Percentiles rank a stretch among this genome's conserved stretches.
Evolutionary conservation across 2,329 filamentous ascomycete genomes (phyloP).

Genomic region (Fusarium nelsonii): DNA sequence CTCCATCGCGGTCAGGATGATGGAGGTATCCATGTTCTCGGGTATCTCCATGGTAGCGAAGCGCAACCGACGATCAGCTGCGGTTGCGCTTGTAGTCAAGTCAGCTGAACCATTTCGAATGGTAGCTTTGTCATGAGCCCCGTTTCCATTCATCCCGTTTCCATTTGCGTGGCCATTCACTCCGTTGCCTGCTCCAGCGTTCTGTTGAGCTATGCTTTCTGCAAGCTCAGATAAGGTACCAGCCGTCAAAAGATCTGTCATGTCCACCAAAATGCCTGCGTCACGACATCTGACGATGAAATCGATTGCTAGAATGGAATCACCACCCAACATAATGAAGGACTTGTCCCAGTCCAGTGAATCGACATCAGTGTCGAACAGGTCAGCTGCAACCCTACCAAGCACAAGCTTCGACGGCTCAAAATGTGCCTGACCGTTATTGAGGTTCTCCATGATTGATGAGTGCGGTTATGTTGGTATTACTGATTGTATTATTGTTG

Average conservation of each 20-base stretch:
- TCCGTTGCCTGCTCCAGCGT: neutral
- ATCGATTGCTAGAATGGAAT: conserved; percentile 16
- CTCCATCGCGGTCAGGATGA: neutral
- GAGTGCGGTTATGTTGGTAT: conserved; percentile 4
- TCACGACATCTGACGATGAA: conserved; percentile 13
- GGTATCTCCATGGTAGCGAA: conserved; percentile 10
- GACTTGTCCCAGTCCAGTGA: conserved; percentile 11
- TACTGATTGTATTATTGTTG: conserved; percentile 10
- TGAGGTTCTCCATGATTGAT: conserved; percentile 2
- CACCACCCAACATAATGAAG: conserved; percentile 11
- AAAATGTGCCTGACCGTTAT: conserved; percentile 7
- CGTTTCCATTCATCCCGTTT: conserved; percentile 8
- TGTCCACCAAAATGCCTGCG: conserved; percentile 10
- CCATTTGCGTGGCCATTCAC: conserved; percentile 3
- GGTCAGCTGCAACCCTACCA: conserved; percentile 8
- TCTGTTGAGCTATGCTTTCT: conserved; percentile 3
- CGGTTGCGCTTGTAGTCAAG: conserved; percentile 2
- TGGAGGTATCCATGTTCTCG: conserved; percentile 3
- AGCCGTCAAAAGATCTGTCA: conserved; percentile 7
- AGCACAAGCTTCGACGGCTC: conserved; percentile 15
- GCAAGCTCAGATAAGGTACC: conserved; percentile 7
- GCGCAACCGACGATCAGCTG: conserved; percentile 2
- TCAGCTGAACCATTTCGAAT: conserved; percentile 4
- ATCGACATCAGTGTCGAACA: conserved; percentile 10
- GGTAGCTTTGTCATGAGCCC: neutral